Evolutionary conservation across 495 filamentous ascomycete species (phyloP).

Genomic region (Aspergillus incahuasiensis): DNA sequence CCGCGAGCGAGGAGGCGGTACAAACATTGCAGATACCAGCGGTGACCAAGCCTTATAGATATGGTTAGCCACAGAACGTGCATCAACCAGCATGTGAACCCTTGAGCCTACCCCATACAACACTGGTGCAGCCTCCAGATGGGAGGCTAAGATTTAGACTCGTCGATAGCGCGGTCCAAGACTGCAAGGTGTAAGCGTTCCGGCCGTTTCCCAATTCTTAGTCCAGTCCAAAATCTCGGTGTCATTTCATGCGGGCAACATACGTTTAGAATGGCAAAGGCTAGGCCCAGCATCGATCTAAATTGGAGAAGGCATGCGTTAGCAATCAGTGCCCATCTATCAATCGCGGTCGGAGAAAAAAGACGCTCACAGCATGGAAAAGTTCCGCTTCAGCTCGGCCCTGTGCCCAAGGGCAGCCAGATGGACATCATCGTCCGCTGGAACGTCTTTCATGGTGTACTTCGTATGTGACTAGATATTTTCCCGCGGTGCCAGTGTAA

Average conservation of each 20-base stretch:
- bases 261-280: slow-evolving; percentile 52
- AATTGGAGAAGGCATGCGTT: neutral
- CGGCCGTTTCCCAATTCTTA: slow-evolving; percentile 6
- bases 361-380: slow-evolving; percentile 38
- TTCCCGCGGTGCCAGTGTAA: neutral
- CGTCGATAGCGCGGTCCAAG: slow-evolving; percentile 50
- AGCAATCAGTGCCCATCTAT: neutral
- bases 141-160: slow-evolving; percentile 47
- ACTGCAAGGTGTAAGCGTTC: slow-evolving; percentile 24
- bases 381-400: slow-evolving; percentile 58
- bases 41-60: slow-evolving; percentile 52
- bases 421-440: slow-evolving; percentile 43
- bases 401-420: slow-evolving; percentile 64
- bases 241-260: slow-evolving; percentile 7
- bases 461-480: neutral
- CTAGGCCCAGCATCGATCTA: slow-evolving; percentile 50
- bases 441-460: slow-evolving; percentile 25
- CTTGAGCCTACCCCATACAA: slow-evolving; percentile 43
- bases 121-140: slow-evolving; percentile 42
- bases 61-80: neutral
- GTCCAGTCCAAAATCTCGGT: neutral
- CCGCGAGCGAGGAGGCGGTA: slow-evolving; percentile 64
- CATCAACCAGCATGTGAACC: too few relatives aligned
- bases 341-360: neutral
- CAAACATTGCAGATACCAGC: slow-evolving; percentile 70